Base-by-base conservation (phyloP, 345 rosid genomes). In the Brassica incana region DNA sequence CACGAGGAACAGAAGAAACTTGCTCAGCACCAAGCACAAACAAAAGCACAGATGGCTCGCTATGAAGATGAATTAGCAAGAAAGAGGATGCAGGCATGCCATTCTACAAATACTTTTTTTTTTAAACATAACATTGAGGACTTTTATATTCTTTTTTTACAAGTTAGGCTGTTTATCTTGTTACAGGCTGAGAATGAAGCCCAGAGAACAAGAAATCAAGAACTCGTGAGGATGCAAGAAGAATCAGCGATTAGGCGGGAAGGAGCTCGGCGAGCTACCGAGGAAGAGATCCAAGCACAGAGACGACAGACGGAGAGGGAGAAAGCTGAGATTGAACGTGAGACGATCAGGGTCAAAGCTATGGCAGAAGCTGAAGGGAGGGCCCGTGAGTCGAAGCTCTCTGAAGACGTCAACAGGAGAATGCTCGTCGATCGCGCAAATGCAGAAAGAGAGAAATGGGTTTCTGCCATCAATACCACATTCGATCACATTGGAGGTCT, bases 311-410 rank as follows among this genome's bases (percentile, higher is more conserved):
- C 99, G 0, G 96, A 95, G 89, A 90, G 92, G 88, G 98, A 93
- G 83, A 95, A 90, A 82, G 99, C 98, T 81, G 97, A 95, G 86
- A 89, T 95, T n/a, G 97, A 95, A 76, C 92, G 98, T 68, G 98
- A 95, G 85, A 95, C 99, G 73, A 93, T 95, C 78, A 85, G 91
- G 73, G 96, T 93, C 75, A 88, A 85, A 85, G 94, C 97, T 63
- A 91, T 95, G 85, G 98, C 99, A n/a, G 98, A 95, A 83, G 99
- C 98, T 68, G 98, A 93, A 87, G 99, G 97, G 81, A 90, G 99
- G 81, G 98, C 97, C 27, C 97, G 92, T 83, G 99, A 95, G 75
- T 93, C 94, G 3, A 95, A 91, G 90, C 89, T 95, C 61, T 88
- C 97, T 75, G 99, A 95, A 79, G 99, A 95, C 66, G 93, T 95